Evolutionary conservation across 257 asterid genomes (phyloP).

Genomic region (Datura wrightii): DNA sequence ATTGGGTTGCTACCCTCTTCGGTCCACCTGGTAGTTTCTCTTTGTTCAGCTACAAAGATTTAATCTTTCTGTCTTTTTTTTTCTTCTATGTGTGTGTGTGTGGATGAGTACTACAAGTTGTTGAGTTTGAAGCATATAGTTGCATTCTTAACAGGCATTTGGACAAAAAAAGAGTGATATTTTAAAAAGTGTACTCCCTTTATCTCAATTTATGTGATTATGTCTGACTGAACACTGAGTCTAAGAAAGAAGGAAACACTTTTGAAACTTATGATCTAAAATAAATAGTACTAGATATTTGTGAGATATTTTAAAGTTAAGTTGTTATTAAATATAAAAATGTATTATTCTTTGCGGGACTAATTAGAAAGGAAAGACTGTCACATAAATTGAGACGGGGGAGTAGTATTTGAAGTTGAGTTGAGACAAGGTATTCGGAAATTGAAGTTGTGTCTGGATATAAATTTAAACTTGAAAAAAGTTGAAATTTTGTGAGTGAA

Average conservation of each 20-base stretch:
- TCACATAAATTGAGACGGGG: not conserved
- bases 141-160: not conserved
- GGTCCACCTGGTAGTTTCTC: constrained; percentile 68
- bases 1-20: constrained; percentile 93
- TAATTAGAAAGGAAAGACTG: not conserved
- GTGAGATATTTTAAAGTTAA: not conserved
- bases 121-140: not conserved
- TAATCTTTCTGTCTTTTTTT: not conserved
- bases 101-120: not conserved
- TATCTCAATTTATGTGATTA: not conserved
- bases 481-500: too few species aligned
- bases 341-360: not conserved
- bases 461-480: not conserved
- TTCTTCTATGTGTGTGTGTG: not conserved
- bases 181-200: not conserved
- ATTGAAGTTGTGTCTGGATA: not conserved
- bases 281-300: not conserved
- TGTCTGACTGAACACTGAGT: not conserved
- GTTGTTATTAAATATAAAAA: not conserved
- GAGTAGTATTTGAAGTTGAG: constrained; percentile 14
- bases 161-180: not conserved
- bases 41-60: not conserved
- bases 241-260: too few species aligned
- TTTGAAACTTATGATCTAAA: too few species aligned
- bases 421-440: not conserved